Evolutionary conservation across 192 early-diverging fungal species (phyloP), one percentile per base, ranked within the genome.

Genomic region (Helicostylum pulchrum): DNA sequence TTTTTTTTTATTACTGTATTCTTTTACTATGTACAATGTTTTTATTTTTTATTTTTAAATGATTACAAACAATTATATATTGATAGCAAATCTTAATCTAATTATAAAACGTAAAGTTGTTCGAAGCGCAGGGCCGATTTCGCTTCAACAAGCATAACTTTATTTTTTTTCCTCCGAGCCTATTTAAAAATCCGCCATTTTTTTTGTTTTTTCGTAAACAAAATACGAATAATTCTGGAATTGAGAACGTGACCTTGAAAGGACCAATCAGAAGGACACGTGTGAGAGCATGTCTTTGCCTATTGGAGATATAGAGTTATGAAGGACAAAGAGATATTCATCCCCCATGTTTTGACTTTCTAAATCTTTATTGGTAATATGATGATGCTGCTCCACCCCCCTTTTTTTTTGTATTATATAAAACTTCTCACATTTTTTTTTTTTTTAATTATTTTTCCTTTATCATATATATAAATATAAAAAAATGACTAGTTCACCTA

Each of bases 231-330:
- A 39, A 39, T 36, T 34, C 36, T 34, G 31, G 19, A 17, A 17
- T 36, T 14, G 36, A 17, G 54, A 62, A 62, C 61, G 61, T 62
- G 61, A 62, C 61, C 19, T 10, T 46, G 45, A 48, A 52, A 4
- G n/a, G 32, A 47, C 47, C 61, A 62, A 62, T 62, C 61, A 62
- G 61, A 62, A 20, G 23, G 17, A 49, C 47, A 62, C 54, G 54
- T 56, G 54, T 34, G 31, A 39, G 31, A 14, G 34, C 47, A 32
- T 49, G 48, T 36, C 20, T 32, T 51, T 39, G 6, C 31, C 61
- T 46, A 62, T 62, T 62, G 61, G 61, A 39, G 36, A 39, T 10
- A 39, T 56, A 56, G 0, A 56, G 15, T 7, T 46, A 36, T 26
- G 20, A 15, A 14, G 11, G 21, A 21, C 11, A 43, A 17, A 60